Base-by-base conservation (phyloP, 441 rosid species). In the Syzygium syzygioides region DNA sequence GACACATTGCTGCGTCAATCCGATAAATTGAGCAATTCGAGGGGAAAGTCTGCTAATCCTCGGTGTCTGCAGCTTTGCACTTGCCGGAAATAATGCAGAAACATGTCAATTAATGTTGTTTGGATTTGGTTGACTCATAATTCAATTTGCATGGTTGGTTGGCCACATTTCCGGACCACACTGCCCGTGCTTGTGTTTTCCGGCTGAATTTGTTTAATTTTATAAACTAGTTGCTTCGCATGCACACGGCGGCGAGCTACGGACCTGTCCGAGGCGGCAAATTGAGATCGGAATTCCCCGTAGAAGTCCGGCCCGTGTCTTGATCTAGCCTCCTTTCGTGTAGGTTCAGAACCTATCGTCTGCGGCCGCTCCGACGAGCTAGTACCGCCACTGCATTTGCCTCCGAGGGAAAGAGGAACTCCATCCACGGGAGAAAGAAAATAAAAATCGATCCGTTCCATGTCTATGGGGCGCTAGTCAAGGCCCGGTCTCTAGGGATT, bases 331-430 rank as follows among this genome's bases (percentile, higher is more conserved):
- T 68, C 48, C 79, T 68, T 68, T 19, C 2, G 26, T 5, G 20
- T 2, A 0, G 14, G 17, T 12, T 60, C 17, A 12, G 15, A 28
- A 20, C 26, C 26, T 23, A 3, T 25, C 1, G 28, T 2, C 25
- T 0, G n/a, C n/a, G 62, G 62, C 62, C 1, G 28, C 5, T 10
- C n/a, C 14, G 59, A 57, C 2, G n/a, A 25, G 62, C 13, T 7
- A 14, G 15, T 18, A 5, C 18, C 4, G 1, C 32, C 6, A 30
- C 34, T 60, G 8, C 34, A 18, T 6, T 62, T 28, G n/a, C 68
- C 17, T 60, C 12, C 9, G 2, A 60, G 18, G 66, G 18, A 60
- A 60, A 28, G 32, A 23, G 26, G 26, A 56, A 56, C 60, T 23
- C 26, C 26, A 0, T 10, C 12, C 6, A 4, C 11, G 30, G 3